Conservation (phyloP, 73 alveolate species). For the Paramecium octaurelia region DNA sequence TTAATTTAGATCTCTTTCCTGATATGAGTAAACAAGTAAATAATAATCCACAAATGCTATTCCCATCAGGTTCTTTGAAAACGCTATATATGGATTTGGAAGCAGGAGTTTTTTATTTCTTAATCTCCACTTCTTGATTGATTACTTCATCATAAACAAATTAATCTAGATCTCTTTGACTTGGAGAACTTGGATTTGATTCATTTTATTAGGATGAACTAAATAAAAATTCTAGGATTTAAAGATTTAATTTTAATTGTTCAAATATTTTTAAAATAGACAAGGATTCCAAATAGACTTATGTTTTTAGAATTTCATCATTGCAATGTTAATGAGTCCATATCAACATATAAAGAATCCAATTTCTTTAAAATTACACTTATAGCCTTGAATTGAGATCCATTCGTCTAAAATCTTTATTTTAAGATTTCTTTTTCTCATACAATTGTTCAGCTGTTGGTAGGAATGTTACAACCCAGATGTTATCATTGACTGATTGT, state of each 20-base stretch:
- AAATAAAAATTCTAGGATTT: neutral
- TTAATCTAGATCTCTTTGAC: neutral
- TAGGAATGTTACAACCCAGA: neutral
- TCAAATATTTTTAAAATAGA: neutral
- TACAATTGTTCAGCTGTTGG: neutral
- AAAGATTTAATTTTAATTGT: neutral
- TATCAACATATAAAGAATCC: neutral
- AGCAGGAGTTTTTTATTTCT: neutral
- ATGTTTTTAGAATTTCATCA: neutral
- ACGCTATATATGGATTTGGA: neutral
- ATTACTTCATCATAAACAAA: neutral
- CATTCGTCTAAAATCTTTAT: neutral
- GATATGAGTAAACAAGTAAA: neutral
- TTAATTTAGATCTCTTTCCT: neutral
- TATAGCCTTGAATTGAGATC: neutral
- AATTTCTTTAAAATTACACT: neutral
- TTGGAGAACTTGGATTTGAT: conserved; percentile 21
- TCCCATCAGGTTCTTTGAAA: neutral
- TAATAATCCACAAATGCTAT: neutral
- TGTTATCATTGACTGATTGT: neutral
- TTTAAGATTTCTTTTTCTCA: neutral
- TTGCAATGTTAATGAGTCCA: neutral
- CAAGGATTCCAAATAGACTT: conserved; percentile 14
- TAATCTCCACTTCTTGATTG: neutral
- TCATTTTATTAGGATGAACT: neutral